Percentiles rank a stretch among this genome's conserved stretches.
phyloP scores from a whole-genome alignment of 2,329 filamentous ascomycete genomes.

The Dendrostoma leiphaemia region DNA sequence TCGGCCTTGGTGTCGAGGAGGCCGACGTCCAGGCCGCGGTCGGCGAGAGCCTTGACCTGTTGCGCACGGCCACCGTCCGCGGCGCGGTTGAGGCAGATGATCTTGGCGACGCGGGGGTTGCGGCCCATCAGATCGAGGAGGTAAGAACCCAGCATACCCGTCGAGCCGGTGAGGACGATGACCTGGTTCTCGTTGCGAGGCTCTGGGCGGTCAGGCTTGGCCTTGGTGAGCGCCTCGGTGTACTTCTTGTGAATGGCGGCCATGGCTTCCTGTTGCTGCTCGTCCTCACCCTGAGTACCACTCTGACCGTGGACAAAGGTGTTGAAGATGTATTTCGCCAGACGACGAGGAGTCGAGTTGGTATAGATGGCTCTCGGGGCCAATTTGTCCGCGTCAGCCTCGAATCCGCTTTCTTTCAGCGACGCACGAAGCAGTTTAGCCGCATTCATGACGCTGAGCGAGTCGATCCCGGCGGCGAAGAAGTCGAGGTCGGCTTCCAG shows the following conservation, averaged over 20 bases:
- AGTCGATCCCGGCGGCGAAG: slow-evolving; percentile 38
- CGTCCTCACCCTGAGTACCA: slow-evolving; percentile 14
- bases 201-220: slow-evolving; percentile 22
- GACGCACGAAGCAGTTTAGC: slow-evolving; percentile 22
- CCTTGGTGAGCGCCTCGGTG: slow-evolving; percentile 25
- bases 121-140: slow-evolving; percentile 33
- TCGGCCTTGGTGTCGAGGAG: slow-evolving; percentile 35
- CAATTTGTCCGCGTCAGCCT: slow-evolving; percentile 15
- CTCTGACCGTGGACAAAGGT: slow-evolving; percentile 4
- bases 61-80: slow-evolving; percentile 36
- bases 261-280: slow-evolving; percentile 17
- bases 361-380: slow-evolving; percentile 28
- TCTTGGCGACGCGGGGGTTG: slow-evolving; percentile 33
- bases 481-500: slow-evolving; percentile 32
- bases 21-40: slow-evolving; percentile 33
- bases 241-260: slow-evolving; percentile 27
- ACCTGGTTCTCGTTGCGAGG: slow-evolving; percentile 23
- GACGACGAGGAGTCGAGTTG: slow-evolving; percentile 26
- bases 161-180: slow-evolving; percentile 39
- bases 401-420: slow-evolving; percentile 20
- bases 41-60: slow-evolving; percentile 33
- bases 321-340: slow-evolving; percentile 24
- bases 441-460: slow-evolving; percentile 33
- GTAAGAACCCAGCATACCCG: slow-evolving; percentile 38
- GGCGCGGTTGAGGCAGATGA: slow-evolving; percentile 45